Evolutionary conservation across 345 rosid genomes (phyloP), one percentile per base, ranked within the genome.

Genomic region (Balakata baccata): DNA sequence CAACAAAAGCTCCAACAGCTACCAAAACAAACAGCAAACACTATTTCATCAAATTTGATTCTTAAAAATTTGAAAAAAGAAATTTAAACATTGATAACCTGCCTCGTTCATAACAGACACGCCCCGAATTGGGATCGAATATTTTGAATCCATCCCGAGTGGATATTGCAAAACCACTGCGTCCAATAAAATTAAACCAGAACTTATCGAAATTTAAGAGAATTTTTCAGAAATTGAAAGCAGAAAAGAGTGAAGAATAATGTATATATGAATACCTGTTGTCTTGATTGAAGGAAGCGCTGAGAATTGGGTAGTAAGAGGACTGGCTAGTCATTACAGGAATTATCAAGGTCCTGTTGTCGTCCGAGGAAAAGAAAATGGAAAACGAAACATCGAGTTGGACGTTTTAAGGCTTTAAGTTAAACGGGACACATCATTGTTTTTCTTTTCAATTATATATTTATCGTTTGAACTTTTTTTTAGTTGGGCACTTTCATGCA

Each of bases 271-370:
- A 13, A 41, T 39, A 89, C 98, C 86, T 90, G 77, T 81, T 87
- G 81, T 94, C 94, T 81, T 92, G 98, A 81, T 92, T 90, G 86
- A 94, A 94, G 66, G 98, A 90, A 81, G 87, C 97, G 70, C 85
- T 84, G 67, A 86, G 80, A 67, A 94, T 73, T 0, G 96, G 83
- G 76, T 81, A 78, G 47, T 69, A 16, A 18, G 89, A 72, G 38
- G 91, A 84, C 61, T 79, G 96, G 77, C 77, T 77, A 57, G 91
- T 79, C 98, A 90, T 90, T 72, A 57, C 22, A 38, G 68, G 50
- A 77, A 68, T 69, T 53, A 29, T 29, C 1, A 29, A 29, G 34
- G 34, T 2, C 34, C 34, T 29, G 34, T 29, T 29, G 34, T 29
- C 2, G 34, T 29, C 2, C 1, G 34, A 29, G 34, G 34, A 29